Conservation (phyloP, 768 basidiomycete genomes). For the Agaricus subrufescens region DNA sequence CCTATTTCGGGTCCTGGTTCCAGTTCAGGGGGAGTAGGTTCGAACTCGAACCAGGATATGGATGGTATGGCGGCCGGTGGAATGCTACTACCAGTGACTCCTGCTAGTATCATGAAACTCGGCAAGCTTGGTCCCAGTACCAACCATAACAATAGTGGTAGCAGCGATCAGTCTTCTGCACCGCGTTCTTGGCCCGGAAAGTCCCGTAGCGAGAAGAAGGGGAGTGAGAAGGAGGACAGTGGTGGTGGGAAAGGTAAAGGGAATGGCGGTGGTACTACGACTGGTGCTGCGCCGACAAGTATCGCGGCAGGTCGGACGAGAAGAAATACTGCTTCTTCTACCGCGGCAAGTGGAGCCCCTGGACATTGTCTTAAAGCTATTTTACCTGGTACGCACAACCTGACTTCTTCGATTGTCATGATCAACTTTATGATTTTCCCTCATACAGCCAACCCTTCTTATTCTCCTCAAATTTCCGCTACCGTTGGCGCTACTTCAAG, state of each 20-base stretch:
- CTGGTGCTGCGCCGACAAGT: conserved; percentile 11
- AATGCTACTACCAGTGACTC: conserved; percentile 71
- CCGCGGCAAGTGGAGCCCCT: conserved; percentile 16
- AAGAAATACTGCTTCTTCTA: not conserved
- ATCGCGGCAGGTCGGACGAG: conserved; percentile 14
- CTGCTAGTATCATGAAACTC: conserved; percentile 90
- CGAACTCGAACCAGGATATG: not conserved
- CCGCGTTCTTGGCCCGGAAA: not conserved
- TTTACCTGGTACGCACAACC: conserved; percentile 51
- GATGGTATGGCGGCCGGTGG: not conserved
- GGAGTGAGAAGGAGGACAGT: not conserved
- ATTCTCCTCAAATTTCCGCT: not conserved
- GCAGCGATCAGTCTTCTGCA: not conserved
- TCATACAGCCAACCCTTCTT: conserved; percentile 4
- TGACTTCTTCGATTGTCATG: not conserved
- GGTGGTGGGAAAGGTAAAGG: not conserved
- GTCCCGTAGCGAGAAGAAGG: not conserved
- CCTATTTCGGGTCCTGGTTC: not conserved
- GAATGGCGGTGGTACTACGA: not conserved
- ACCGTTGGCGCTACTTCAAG: not conserved
- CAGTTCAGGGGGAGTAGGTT: conserved; percentile 1
- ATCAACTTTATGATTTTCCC: conserved; percentile 10
- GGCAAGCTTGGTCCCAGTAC: conserved; percentile 42
- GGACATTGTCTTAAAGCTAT: conserved; percentile 62
- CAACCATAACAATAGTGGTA: not conserved